phyloP scores from a whole-genome alignment of 2,329 filamentous ascomycete genomes.

The Penicillium sp. region DNA sequence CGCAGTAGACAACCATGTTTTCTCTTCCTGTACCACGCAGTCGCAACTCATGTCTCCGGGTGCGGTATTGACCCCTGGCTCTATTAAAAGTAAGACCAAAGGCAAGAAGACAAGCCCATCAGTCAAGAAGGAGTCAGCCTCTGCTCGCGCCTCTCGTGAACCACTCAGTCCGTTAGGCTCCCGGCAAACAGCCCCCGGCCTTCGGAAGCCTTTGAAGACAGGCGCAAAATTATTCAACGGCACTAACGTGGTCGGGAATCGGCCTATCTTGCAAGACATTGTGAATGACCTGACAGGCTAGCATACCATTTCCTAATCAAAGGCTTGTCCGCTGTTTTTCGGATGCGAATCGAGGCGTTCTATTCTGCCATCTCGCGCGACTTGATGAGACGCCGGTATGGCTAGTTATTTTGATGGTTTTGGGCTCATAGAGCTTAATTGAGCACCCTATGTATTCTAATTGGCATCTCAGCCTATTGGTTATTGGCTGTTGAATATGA shows the following conservation, averaged over 20 bases:
- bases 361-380: not conserved
- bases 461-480: not conserved
- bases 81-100: not conserved
- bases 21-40: slow-evolving; percentile 50
- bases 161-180: slow-evolving; percentile 35
- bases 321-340: not conserved
- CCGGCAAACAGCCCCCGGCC: slow-evolving; percentile 33
- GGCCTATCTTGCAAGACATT: slow-evolving; percentile 71
- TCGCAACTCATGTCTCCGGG: slow-evolving; percentile 24
- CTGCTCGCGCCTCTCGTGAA: slow-evolving; percentile 16
- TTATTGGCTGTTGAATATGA: not conserved
- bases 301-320: not conserved
- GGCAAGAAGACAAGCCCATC: slow-evolving; percentile 29
- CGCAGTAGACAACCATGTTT: slow-evolving; percentile 66
- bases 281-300: slow-evolving; percentile 61
- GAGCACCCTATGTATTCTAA: not conserved
- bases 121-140: slow-evolving; percentile 21
- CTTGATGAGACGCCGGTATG: not conserved
- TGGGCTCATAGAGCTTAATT: not conserved
- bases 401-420: not conserved
- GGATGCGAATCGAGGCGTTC: not conserved
- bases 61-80: not conserved
- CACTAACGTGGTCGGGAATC: slow-evolving; percentile 61
- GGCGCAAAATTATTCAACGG: slow-evolving; percentile 55
- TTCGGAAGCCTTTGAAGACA: slow-evolving; percentile 57